Conservation (phyloP, 257 asterid genomes). For the Misopates orontium region DNA sequence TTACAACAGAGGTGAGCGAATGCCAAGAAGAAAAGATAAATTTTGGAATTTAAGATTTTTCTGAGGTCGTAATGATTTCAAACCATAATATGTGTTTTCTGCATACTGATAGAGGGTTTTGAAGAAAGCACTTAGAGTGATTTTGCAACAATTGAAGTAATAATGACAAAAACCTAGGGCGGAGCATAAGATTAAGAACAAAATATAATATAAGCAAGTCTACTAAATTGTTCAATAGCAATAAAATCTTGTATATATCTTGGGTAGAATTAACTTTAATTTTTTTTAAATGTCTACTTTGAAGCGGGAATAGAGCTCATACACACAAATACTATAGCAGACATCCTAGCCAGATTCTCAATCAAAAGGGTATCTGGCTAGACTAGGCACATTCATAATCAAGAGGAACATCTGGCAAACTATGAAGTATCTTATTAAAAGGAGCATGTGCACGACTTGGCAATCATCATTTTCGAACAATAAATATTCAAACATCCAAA, state of each 20-base stretch:
- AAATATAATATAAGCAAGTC: neutral
- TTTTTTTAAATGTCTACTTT: neutral
- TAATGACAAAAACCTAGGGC: neutral
- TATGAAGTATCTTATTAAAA: neutral
- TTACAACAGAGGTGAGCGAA: neutral
- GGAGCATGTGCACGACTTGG: neutral
- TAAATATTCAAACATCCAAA: neutral
- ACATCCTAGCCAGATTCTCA: too few species aligned
- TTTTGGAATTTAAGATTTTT: neutral
- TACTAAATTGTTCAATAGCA: neutral
- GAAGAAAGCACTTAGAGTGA: too few species aligned
- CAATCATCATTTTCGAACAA: neutral
- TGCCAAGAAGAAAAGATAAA: neutral
- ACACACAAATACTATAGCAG: neutral
- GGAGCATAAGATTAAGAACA: neutral
- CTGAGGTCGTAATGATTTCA: neutral
- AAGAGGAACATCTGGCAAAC: neutral
- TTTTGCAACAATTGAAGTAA: neutral
- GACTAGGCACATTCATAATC: conserved; percentile 5
- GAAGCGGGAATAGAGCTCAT: neutral
- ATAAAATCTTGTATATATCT: neutral
- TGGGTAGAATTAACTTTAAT: too few species aligned
- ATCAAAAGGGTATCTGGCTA: neutral
- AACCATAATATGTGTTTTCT: neutral
- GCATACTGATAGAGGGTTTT: neutral